These are phyloP conservation scores for Aureobasidium zeae DNA, from an alignment of 2,329 filamentous ascomycete genomes.

Conservation along the genomic window DNA sequence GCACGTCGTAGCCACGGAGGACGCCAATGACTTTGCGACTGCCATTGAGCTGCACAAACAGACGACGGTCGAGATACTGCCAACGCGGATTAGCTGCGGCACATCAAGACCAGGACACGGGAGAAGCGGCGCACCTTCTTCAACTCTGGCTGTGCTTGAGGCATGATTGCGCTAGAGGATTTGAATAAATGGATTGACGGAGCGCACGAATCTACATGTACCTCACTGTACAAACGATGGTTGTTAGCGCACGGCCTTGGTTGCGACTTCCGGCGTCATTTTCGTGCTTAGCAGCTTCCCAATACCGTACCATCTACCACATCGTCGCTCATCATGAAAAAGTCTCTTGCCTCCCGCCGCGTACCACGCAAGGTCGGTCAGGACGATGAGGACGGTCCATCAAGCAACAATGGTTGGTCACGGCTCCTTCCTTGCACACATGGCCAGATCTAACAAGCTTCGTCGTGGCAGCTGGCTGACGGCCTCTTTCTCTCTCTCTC, in stretches of 20 bases:
- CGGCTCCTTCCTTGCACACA: neutral
- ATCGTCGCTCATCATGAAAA: constrained; percentile 43
- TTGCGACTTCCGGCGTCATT: too few species aligned
- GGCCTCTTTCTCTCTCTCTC: constrained; percentile 14
- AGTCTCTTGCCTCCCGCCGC: constrained; percentile 46
- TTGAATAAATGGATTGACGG: neutral
- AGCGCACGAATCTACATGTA: neutral
- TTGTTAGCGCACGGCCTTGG: too few species aligned
- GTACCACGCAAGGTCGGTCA: constrained; percentile 71
- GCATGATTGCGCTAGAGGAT: constrained; percentile 57
- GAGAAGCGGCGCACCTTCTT: constrained; percentile 66
- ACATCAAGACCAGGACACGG: neutral
- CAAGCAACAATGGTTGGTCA: constrained; percentile 35
- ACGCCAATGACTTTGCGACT: constrained; percentile 95
- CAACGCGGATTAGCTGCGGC: constrained; percentile 6
- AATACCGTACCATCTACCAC: neutral
- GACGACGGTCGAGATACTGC: constrained; percentile 97
- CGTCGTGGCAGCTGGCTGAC: constrained; percentile 21
- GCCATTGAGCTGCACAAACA: constrained; percentile 96
- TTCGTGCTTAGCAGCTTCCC: neutral
- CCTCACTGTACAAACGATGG: neutral
- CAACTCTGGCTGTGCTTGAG: constrained; percentile 95
- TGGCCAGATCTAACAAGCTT: constrained; percentile 24
- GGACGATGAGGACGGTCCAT: constrained; percentile 52
- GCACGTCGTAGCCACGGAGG: constrained; percentile 89